Evolutionary conservation across 495 filamentous ascomycete species (phyloP).

Genomic region (Aspergillus heteromorphus): DNA sequence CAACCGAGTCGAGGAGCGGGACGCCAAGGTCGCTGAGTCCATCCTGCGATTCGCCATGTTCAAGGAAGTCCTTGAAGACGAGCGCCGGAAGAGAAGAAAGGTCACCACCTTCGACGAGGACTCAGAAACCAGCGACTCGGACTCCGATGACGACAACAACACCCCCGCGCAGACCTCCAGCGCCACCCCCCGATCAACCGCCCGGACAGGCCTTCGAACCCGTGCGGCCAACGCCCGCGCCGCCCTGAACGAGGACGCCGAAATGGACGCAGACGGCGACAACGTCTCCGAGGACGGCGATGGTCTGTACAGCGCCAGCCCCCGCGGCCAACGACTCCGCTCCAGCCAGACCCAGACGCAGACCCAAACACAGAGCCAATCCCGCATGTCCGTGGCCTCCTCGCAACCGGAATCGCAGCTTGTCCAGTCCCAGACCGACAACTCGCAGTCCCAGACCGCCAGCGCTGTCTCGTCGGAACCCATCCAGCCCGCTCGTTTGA

Average conservation of each 20-base stretch:
- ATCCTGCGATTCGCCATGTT: constrained; percentile 95
- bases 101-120: constrained; percentile 45
- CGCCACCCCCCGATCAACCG: constrained; percentile 28
- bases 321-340: constrained; percentile 44
- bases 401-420: constrained; percentile 65
- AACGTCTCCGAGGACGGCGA: constrained; percentile 45
- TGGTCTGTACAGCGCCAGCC: constrained; percentile 53
- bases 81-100: constrained; percentile 68
- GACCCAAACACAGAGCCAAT: constrained; percentile 40
- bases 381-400: constrained; percentile 62
- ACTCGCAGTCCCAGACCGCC: constrained; percentile 38
- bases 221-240: constrained; percentile 39
- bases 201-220: constrained; percentile 43
- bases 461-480: constrained; percentile 21
- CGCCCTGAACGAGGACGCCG: constrained; percentile 36
- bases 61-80: constrained; percentile 91
- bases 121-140: constrained; percentile 35
- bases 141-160: constrained; percentile 36
- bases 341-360: constrained; percentile 32
- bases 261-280: constrained; percentile 28
- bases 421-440: constrained; percentile 51
- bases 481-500: constrained; percentile 60
- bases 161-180: constrained; percentile 30
- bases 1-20: constrained; percentile 85
- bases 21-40: constrained; percentile 81